Percentiles rank a stretch among this genome's conserved stretches.
Conservation (phyloP, 352 stramenopile genomes). For the Globisporangium alternatum region DNA sequence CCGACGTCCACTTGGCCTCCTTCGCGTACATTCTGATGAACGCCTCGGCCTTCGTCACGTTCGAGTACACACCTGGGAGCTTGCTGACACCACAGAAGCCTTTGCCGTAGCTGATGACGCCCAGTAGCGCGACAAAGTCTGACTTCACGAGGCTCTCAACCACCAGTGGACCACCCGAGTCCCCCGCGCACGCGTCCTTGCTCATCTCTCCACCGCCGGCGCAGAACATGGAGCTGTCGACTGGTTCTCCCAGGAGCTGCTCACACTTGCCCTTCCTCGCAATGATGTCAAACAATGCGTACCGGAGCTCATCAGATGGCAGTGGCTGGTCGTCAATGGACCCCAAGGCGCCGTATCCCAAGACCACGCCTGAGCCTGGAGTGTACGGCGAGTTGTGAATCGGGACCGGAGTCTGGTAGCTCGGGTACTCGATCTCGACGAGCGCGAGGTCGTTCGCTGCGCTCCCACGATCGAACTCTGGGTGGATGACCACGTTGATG, state of each 20-base stretch:
- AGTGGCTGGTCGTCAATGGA: not conserved
- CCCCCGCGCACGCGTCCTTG: conserved; percentile 3
- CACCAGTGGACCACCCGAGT: not conserved
- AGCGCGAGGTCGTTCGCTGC: not conserved
- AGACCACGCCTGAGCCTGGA: not conserved
- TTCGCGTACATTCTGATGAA: not conserved
- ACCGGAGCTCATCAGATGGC: not conserved
- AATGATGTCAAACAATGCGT: not conserved
- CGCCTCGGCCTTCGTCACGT: not conserved
- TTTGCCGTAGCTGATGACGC: not conserved
- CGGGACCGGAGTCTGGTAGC: not conserved
- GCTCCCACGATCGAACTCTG: not conserved
- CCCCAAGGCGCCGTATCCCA: not conserved
- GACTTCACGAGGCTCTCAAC: not conserved
- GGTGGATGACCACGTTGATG: not conserved
- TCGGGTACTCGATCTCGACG: not conserved
- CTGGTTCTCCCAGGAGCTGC: not conserved
- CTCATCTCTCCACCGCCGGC: not conserved
- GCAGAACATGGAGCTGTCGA: no score
- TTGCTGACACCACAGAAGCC: not conserved
- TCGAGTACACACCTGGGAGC: not conserved
- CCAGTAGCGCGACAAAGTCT: not conserved
- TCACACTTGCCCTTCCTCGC: not conserved
- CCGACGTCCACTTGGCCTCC: not conserved
- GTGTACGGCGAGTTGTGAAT: not conserved